Evolutionary conservation across 805 yeast species (phyloP).

Genomic region (Candida hispaniensis): DNA sequence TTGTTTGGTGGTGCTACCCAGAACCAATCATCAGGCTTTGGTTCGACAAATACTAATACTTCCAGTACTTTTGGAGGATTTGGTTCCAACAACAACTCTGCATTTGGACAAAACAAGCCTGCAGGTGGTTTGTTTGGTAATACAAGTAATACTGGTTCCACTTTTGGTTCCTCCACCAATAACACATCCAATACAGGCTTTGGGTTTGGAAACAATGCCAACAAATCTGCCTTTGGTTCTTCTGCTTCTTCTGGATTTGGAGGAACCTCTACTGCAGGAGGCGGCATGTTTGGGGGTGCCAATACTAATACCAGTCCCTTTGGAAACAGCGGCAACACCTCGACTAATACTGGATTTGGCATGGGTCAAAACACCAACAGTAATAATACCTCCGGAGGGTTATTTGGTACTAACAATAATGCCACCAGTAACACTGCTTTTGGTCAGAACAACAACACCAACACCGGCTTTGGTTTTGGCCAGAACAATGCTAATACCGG

Average conservation of each 20-base stretch:
- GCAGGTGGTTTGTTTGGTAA: conserved; percentile 24
- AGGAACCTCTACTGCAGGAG: conserved; percentile 15
- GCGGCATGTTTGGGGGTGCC: conserved; percentile 10
- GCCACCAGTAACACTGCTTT: conserved; percentile 12
- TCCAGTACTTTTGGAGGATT: conserved; percentile 23
- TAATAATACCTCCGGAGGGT: conserved; percentile 22
- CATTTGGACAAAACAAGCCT: conserved; percentile 20
- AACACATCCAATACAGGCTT: conserved; percentile 24
- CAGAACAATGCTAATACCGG: conserved; percentile 24
- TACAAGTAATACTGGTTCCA: conserved; percentile 22
- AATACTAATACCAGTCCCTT: conserved; percentile 20
- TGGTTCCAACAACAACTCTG: conserved; percentile 17
- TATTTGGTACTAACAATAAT: conserved; percentile 24
- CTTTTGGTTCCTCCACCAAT: conserved; percentile 27
- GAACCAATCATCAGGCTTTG: conserved; percentile 17
- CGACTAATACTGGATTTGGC: conserved; percentile 14
- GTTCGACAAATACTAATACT: conserved; percentile 17
- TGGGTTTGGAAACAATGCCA: conserved; percentile 20
- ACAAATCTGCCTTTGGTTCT: conserved; percentile 28
- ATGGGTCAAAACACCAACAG: conserved; percentile 19
- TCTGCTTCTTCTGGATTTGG: conserved; percentile 25
- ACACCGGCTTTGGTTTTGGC: conserved; percentile 17
- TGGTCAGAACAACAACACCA: conserved; percentile 24
- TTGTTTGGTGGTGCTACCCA: conserved; percentile 25
- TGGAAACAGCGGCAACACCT: conserved; percentile 20